These are phyloP conservation scores for Alternaria sp. DNA, from an alignment of 2,329 filamentous ascomycete genomes.

Conservation along the genomic window DNA sequence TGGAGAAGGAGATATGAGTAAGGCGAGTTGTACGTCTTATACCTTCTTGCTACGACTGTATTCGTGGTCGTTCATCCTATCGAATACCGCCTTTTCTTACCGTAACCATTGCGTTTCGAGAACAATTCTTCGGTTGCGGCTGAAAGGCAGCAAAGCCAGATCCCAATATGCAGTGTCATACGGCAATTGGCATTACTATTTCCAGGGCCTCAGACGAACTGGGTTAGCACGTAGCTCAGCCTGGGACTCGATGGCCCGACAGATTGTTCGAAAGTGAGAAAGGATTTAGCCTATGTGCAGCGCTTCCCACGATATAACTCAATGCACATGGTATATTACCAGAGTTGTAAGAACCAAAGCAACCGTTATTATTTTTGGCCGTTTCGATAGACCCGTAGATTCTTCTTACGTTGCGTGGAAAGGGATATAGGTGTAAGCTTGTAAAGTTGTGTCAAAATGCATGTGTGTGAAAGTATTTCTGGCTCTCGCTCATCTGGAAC, in stretches of 20 bases:
- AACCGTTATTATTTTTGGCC: neutral
- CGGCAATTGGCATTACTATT: neutral
- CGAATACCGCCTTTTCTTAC: neutral
- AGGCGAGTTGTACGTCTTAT: neutral
- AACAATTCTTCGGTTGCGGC: slow-evolving; percentile 5
- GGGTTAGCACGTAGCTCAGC: neutral
- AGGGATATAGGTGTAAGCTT: neutral
- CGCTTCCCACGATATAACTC: neutral
- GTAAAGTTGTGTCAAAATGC: neutral
- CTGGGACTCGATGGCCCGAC: neutral
- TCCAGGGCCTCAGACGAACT: neutral
- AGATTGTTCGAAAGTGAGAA: neutral
- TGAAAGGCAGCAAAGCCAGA: neutral
- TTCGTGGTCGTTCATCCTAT: neutral
- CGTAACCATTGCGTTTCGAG: neutral
- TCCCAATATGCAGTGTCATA: slow-evolving; percentile 1
- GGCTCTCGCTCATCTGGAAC: neutral
- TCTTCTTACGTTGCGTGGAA: neutral
- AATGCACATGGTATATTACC: neutral
- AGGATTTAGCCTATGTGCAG: slow-evolving; percentile 4
- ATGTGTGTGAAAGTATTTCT: neutral
- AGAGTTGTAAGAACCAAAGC: neutral
- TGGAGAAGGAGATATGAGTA: neutral
- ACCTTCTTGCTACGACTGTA: neutral
- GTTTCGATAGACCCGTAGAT: neutral